Conservation (phyloP, 2,329 filamentous ascomycete genomes). For the Calonectria pseudoturangicola region DNA sequence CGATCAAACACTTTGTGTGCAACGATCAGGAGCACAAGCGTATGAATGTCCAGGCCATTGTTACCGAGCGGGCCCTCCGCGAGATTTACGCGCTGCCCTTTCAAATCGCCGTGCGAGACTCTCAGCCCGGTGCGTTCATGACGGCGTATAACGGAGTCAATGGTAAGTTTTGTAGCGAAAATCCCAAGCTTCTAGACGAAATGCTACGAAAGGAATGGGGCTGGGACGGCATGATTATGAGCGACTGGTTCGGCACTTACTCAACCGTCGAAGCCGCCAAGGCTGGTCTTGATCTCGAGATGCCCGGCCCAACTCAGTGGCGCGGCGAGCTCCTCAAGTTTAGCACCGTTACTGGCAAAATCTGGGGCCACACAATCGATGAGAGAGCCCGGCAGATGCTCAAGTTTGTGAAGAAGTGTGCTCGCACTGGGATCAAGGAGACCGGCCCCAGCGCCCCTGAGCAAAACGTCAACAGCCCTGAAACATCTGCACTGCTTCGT, state of each 20-base stretch:
- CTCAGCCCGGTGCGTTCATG: conserved; percentile 73
- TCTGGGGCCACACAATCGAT: conserved; percentile 72
- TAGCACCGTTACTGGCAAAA: conserved; percentile 73
- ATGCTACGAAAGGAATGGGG: conserved; percentile 75
- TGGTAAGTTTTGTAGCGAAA: conserved; percentile 73
- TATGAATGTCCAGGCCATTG: conserved; percentile 72
- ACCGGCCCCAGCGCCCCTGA: conserved; percentile 74
- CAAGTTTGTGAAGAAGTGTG: conserved; percentile 75
- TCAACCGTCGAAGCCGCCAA: conserved; percentile 70
- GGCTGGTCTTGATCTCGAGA: conserved; percentile 75
- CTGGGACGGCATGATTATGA: conserved; percentile 75
- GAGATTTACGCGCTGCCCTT: conserved; percentile 77
- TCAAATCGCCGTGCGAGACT: conserved; percentile 72
- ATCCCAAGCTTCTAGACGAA: conserved; percentile 68
- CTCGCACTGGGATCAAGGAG: conserved; percentile 72
- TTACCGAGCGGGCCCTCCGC: conserved; percentile 73
- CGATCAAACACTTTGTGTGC: conserved; percentile 77
- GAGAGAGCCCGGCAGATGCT: conserved; percentile 75
- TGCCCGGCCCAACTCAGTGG: conserved; percentile 74
- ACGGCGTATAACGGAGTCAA: conserved; percentile 77
- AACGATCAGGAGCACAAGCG: conserved; percentile 77
- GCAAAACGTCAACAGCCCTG: conserved; percentile 72
- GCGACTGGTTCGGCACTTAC: conserved; percentile 77
- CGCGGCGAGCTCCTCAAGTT: conserved; percentile 71
- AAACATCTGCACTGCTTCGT: conserved; percentile 79